A percentile compares a stretch with the other conserved stretches of the same genome.
phyloP scores from a whole-genome alignment of 805 yeast genomes.

The Torulaspora franciscae region DNA sequence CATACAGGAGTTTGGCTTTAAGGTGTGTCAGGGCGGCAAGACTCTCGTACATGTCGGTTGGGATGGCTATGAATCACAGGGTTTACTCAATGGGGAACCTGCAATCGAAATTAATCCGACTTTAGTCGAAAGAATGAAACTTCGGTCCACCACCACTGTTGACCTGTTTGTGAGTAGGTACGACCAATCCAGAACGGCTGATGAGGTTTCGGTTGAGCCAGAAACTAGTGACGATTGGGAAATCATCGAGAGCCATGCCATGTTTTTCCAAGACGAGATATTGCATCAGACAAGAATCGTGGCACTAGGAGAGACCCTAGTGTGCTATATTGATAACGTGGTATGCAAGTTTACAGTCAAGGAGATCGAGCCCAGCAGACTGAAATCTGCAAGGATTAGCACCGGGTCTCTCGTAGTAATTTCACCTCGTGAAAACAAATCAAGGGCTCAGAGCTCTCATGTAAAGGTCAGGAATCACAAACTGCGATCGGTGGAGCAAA shows the following conservation, averaged over 20 bases:
- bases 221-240: conserved; percentile 82
- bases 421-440: conserved; percentile 57
- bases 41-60: conserved; percentile 22
- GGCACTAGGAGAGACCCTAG: conserved; percentile 49
- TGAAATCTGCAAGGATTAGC: conserved; percentile 47
- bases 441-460: conserved; percentile 25
- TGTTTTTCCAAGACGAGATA: conserved; percentile 64
- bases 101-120: conserved; percentile 25
- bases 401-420: conserved; percentile 68
- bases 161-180: conserved; percentile 16
- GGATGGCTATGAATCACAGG: conserved; percentile 28
- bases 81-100: conserved; percentile 13
- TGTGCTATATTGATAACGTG: conserved; percentile 64
- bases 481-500: conserved; percentile 1
- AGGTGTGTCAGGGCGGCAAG: conserved; percentile 8
- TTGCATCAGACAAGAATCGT: conserved; percentile 79
- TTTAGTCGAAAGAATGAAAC: conserved; percentile 17
- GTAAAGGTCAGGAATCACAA: conserved; percentile 21
- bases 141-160: conserved; percentile 10
- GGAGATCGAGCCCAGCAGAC: conserved; percentile 40
- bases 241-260: conserved; percentile 75
- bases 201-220: conserved; percentile 73
- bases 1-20: conserved; percentile 25
- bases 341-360: conserved; percentile 54
- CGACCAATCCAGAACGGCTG: conserved; percentile 34